Evolutionary conservation across 2,329 filamentous ascomycete species (phyloP).

Genomic region (Exophiala sp.): DNA sequence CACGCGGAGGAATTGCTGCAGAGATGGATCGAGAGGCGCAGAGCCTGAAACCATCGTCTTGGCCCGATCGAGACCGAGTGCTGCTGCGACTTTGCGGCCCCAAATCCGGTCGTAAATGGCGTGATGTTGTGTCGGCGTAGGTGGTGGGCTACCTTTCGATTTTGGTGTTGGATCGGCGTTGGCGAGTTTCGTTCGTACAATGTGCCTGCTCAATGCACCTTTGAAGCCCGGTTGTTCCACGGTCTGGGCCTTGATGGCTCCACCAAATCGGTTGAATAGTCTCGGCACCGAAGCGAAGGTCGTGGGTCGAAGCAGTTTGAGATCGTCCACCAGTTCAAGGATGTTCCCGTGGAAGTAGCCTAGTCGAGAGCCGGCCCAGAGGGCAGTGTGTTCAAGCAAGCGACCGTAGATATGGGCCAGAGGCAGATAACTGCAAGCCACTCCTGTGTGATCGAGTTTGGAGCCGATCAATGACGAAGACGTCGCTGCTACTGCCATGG

Average conservation of each 20-base stretch:
- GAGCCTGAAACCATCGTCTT: constrained; percentile 77
- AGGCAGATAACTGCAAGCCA: constrained; percentile 80
- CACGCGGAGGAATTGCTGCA: constrained; percentile 83
- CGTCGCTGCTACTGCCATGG: constrained; percentile 61
- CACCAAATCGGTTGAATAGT: constrained; percentile 83
- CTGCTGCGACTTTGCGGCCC: constrained; percentile 79
- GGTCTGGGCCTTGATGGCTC: constrained; percentile 72
- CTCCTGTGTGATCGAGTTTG: constrained; percentile 52
- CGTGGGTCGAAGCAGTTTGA: constrained; percentile 80
- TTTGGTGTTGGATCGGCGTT: constrained; percentile 43
- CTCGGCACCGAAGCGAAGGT: constrained; percentile 83
- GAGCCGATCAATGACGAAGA: constrained; percentile 59
- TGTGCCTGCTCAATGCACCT: constrained; percentile 72
- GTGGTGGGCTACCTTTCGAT: constrained; percentile 44
- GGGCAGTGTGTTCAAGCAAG: constrained; percentile 67
- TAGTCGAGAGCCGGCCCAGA: constrained; percentile 67
- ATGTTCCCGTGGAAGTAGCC: constrained; percentile 96
- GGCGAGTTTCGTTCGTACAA: constrained; percentile 73
- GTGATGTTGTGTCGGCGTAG: constrained; percentile 61
- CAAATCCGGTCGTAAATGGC: constrained; percentile 63
- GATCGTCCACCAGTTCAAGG: constrained; percentile 71
- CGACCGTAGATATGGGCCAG: constrained; percentile 92
- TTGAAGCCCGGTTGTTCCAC: constrained; percentile 72
- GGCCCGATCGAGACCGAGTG: constrained; percentile 69
- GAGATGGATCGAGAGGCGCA: constrained; percentile 78